Evolutionary conservation across 2,329 filamentous ascomycete genomes (phyloP).

Genomic region (Pestalotiopsis sp.): DNA sequence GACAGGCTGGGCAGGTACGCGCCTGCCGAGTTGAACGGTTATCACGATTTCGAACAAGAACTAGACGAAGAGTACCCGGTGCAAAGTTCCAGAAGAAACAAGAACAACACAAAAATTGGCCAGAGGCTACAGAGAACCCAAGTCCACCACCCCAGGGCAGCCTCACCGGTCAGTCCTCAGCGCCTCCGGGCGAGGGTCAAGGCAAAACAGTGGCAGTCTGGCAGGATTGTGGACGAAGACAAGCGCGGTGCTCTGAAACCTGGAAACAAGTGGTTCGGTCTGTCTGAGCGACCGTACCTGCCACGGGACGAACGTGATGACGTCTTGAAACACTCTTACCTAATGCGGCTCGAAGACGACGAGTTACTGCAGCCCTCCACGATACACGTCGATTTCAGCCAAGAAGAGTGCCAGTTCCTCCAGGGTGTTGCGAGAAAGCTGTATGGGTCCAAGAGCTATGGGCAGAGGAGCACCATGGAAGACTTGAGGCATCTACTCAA

Average conservation of each 20-base stretch:
- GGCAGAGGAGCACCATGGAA: slow-evolving; percentile 11
- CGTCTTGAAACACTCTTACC: slow-evolving; percentile 18
- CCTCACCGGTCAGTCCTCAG: slow-evolving; percentile 18
- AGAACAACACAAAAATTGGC: not conserved
- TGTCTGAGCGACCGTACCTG: slow-evolving; percentile 28
- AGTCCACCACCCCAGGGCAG: not conserved
- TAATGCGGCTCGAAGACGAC: slow-evolving; percentile 14
- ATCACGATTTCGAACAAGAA: not conserved
- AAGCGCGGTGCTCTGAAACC: not conserved
- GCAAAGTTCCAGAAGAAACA: not conserved
- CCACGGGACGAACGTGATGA: slow-evolving; percentile 19
- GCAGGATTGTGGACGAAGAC: slow-evolving; percentile 20
- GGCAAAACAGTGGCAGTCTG: slow-evolving; percentile 30
- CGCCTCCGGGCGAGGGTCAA: slow-evolving; percentile 25
- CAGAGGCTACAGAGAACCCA: not conserved
- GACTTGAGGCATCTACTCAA: slow-evolving; percentile 32
- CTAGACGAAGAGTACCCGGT: not conserved
- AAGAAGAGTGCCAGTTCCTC: slow-evolving; percentile 28
- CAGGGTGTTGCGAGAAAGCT: slow-evolving; percentile 24
- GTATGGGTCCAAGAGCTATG: slow-evolving; percentile 19
- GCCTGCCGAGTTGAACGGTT: not conserved
- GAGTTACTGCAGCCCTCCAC: slow-evolving; percentile 17
- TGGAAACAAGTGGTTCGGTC: slow-evolving; percentile 22
- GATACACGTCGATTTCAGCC: slow-evolving; percentile 32
- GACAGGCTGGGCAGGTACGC: not conserved